Conservation (phyloP, 2,329 filamentous ascomycete species). For the Aspergillus fructus region DNA sequence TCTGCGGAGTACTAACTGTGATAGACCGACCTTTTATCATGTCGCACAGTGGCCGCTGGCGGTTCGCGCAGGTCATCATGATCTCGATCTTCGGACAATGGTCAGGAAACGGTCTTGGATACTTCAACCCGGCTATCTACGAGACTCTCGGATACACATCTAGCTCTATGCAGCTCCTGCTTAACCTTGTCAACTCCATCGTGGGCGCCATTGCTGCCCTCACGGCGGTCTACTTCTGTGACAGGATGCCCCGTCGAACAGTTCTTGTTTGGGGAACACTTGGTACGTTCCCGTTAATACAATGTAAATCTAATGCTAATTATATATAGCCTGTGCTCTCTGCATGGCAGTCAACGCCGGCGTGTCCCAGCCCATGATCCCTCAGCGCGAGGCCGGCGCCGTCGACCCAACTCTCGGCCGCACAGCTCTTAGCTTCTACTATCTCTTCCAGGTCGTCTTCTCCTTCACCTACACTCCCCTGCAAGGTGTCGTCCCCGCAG, state of each 20-base stretch:
- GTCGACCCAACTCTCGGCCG: conserved; percentile 41
- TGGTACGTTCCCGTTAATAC: conserved; percentile 7
- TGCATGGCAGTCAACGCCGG: conserved; percentile 49
- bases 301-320: too few relatives aligned
- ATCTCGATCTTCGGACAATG: conserved; percentile 54
- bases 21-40: conserved; percentile 47
- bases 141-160: conserved; percentile 16
- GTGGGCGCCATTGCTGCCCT: conserved; percentile 19
- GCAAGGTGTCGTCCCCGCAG: conserved; percentile 49
- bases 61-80: conserved; percentile 51
- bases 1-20: not conserved
- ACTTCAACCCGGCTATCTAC: conserved; percentile 53
- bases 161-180: conserved; percentile 41
- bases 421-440: conserved; percentile 50
- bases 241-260: conserved; percentile 49
- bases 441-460: conserved; percentile 52
- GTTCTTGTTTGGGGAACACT: conserved; percentile 49
- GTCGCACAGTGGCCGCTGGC: conserved; percentile 49
- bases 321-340: conserved; percentile 35
- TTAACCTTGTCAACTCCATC: conserved; percentile 32
- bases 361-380: conserved; percentile 40
- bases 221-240: conserved; percentile 44
- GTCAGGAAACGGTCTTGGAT: conserved; percentile 52
- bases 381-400: conserved; percentile 18
- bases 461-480: conserved; percentile 54